Base-by-base conservation (phyloP, 352 stramenopile species). In the Phytophthora pinifolia region DNA sequence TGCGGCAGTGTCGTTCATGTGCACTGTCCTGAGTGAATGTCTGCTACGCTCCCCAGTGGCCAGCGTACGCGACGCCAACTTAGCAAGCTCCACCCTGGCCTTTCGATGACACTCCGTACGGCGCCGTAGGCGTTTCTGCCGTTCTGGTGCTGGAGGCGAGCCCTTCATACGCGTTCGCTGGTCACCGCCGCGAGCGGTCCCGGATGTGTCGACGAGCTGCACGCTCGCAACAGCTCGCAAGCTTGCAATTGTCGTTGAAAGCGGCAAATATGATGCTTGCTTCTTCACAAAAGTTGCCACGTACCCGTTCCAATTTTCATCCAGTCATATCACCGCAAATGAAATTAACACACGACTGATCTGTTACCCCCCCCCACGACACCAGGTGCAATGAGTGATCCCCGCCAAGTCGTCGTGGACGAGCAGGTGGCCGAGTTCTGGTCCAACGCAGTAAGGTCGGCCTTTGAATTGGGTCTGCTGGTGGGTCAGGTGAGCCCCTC, bases 381-480 rank as follows among this genome's bases (percentile, higher is more conserved):
- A n/a, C n/a, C 36, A 45, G 29, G 29, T 31, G 33, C 47, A 36
- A 81, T 76, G 72, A 63, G 39, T 52, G 37, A 8, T 22, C 37
- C 42, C 27, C 72, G 65, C 30, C 59, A 66, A 64, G 34, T 74
- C 18, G 49, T 63, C 31, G 55, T 83, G 35, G 60, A 70, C 39
- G 61, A 65, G 6, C 55, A 60, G 27, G 65, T 74, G 41, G 9
- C 22, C 18, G n/a, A 50, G 7, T 60, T 65, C 38, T 74, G 65
- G 68, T 38, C 48, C 15, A 51, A 39, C 31, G 35, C 10, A 14
- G 30, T 36, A 13, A 50, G 12, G 12, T 49, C 62, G 37, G 30
- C 38, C 35, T 88, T 88, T 37, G 74, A 85, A 54, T 60, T 91
- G 42, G 80, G 78, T 14, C 59, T 91, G 31, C 33, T 91, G 32